Conservation (phyloP, 2,329 filamentous ascomycete species). For the Fusarium chaquense region DNA sequence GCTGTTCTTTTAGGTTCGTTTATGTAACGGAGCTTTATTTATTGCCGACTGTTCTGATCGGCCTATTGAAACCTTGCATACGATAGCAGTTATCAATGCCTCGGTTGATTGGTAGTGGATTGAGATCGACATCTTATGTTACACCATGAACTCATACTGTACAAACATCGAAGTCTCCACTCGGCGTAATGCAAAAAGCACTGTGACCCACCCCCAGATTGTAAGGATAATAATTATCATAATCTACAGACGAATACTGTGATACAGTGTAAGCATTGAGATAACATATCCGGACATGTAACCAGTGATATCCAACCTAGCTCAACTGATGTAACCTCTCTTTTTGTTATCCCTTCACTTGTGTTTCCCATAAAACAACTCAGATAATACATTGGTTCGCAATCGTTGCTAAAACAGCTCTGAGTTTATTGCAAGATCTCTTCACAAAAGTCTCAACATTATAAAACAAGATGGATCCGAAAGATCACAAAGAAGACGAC, state of each 20-base stretch:
- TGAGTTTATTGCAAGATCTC: rapidly evolving
- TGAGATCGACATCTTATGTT: constrained; percentile 11
- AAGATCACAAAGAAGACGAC: constrained; percentile 16
- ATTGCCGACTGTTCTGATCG: not conserved
- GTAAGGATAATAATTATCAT: not conserved
- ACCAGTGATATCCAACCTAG: not conserved
- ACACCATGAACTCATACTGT: not conserved
- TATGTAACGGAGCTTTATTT: constrained; percentile 6
- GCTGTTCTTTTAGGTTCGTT: not conserved
- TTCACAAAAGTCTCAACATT: not conserved
- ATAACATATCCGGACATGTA: constrained; percentile 2
- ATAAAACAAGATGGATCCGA: not conserved
- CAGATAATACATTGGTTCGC: not conserved
- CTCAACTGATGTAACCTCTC: not conserved
- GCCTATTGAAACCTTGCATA: not conserved
- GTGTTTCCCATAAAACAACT: not conserved
- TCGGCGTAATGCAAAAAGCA: not conserved
- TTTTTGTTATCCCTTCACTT: not conserved
- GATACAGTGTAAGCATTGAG: not conserved
- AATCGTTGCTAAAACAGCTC: not conserved
- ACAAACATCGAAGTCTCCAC: not conserved
- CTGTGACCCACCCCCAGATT: not conserved
- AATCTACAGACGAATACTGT: not conserved
- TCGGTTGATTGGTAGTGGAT: not conserved
- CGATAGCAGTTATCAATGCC: not conserved